Conservation (phyloP, 1,284 basidiomycete genomes). For the Hemileia vastatrix region DNA sequence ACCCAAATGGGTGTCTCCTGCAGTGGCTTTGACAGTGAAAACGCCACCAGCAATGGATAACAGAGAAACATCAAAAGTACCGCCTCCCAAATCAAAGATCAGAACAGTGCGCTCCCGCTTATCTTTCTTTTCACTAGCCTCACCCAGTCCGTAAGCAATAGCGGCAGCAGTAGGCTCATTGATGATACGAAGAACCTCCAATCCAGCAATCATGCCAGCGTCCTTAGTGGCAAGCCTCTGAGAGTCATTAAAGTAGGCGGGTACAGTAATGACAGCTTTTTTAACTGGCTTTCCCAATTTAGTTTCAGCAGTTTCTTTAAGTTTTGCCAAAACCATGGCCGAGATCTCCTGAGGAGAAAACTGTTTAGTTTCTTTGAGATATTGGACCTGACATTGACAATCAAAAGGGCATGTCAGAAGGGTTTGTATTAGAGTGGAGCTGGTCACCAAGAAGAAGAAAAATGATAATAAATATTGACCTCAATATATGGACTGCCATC, state of each 20-base stretch:
- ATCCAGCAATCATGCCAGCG: conserved; percentile 56
- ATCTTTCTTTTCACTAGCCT: conserved; percentile 47
- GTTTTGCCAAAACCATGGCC: conserved; percentile 95
- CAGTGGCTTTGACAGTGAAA: conserved; percentile 58
- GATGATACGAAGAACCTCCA: conserved; percentile 61
- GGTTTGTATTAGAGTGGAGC: too few species aligned
- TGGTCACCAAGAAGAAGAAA: too few species aligned
- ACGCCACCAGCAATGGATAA: conserved; percentile 57
- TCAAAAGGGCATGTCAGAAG: too few species aligned
- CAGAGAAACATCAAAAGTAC: conserved; percentile 60
- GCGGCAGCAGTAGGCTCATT: conserved; percentile 53
- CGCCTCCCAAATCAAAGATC: conserved; percentile 99
- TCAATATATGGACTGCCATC: conserved; percentile 40
- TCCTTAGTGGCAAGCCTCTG: conserved; percentile 63
- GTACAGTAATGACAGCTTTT: conserved; percentile 61
- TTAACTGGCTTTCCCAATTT: conserved; percentile 57
- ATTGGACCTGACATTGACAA: conserved; percentile 53
- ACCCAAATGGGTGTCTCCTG: conserved; percentile 54
- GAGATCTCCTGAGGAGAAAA: conserved; percentile 69
- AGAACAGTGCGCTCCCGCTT: conserved; percentile 94
- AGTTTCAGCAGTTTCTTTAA: conserved; percentile 74
- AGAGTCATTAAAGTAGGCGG: conserved; percentile 62
- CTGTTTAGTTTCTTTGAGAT: conserved; percentile 54
- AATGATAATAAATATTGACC: conserved; percentile 27
- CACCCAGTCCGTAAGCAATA: conserved; percentile 59